These are phyloP conservation scores for Wickerhamiella siamensis DNA, from an alignment of 805 yeast genomes.

Conservation along the genomic window DNA sequence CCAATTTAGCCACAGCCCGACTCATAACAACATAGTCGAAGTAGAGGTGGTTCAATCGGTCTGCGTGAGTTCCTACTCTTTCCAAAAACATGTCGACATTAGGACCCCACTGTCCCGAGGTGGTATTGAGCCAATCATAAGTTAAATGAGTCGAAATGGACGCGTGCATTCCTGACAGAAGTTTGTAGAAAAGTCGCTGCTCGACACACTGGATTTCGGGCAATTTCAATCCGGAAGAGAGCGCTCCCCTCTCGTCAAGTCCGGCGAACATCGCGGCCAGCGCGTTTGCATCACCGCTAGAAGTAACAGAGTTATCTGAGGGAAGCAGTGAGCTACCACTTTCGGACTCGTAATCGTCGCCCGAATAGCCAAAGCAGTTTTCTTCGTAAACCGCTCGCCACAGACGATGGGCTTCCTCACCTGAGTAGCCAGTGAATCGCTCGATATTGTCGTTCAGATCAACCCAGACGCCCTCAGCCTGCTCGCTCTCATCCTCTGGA, in stretches of 20 bases:
- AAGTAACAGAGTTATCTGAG: not conserved
- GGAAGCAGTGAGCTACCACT: not conserved
- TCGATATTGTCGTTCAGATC: constrained; percentile 84
- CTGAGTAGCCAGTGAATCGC: constrained; percentile 91
- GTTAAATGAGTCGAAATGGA: constrained; percentile 87
- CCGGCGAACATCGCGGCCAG: constrained; percentile 1
- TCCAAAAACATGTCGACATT: constrained; percentile 68
- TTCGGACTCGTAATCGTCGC: constrained; percentile 12
- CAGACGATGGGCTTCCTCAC: constrained; percentile 77
- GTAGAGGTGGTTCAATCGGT: constrained; percentile 75
- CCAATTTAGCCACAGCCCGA: constrained; percentile 61
- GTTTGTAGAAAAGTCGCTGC: constrained; percentile 72
- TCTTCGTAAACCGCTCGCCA: constrained; percentile 90
- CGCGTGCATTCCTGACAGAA: constrained; percentile 89
- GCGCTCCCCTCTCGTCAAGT: not conserved
- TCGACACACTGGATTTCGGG: constrained; percentile 48
- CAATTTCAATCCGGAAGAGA: not conserved
- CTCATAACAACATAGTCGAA: constrained; percentile 82
- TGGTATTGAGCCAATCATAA: constrained; percentile 60
- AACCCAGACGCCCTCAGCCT: constrained; percentile 47
- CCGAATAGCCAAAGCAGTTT: constrained; percentile 56
- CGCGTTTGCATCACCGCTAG: not conserved
- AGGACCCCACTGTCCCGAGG: constrained; percentile 72
- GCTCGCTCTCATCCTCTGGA: constrained; percentile 29
- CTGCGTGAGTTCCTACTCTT: constrained; percentile 81